Percentiles rank a stretch among this genome's conserved stretches.
Conservation (phyloP, 306 rosid species). For the Fagus crenata region DNA sequence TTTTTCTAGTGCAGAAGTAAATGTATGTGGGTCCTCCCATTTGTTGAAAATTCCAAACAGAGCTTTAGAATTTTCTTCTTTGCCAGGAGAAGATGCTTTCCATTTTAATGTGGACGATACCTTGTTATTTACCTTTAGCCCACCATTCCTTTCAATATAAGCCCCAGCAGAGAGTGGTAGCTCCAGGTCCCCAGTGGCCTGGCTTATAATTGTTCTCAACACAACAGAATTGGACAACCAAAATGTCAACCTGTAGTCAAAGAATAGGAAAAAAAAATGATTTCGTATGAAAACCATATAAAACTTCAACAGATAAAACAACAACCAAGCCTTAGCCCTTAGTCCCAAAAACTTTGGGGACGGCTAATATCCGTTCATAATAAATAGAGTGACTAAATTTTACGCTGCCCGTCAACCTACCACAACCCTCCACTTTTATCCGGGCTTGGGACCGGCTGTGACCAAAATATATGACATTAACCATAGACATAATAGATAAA, state of each 20-base stretch:
- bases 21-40: conserved; percentile 65
- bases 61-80: conserved; percentile 38
- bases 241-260: conserved; percentile 70
- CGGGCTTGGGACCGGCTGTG: too few species aligned
- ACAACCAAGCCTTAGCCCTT: too few species aligned
- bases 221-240: conserved; percentile 85
- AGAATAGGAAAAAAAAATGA: conserved; percentile 31
- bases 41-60: conserved; percentile 45
- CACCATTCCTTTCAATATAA: conserved; percentile 49
- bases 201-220: conserved; percentile 74
- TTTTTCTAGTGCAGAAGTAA: conserved; percentile 70
- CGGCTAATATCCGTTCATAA: too few species aligned
- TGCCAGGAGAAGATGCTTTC: conserved; percentile 60
- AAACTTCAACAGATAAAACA: neutral
- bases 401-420: too few species aligned
- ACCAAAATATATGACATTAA: too few species aligned
- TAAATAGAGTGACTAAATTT: too few species aligned
- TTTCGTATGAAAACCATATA: neutral
- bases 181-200: conserved; percentile 40
- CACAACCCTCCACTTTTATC: too few species aligned
- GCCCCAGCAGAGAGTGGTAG: conserved; percentile 39
- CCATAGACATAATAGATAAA: neutral
- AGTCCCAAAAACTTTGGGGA: too few species aligned
- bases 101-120: conserved; percentile 49
- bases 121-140: conserved; percentile 46